Evolutionary conservation across 148 eudicot species (phyloP), one percentile per base, ranked within the genome.

Genomic region (Nepenthes gracilis): DNA sequence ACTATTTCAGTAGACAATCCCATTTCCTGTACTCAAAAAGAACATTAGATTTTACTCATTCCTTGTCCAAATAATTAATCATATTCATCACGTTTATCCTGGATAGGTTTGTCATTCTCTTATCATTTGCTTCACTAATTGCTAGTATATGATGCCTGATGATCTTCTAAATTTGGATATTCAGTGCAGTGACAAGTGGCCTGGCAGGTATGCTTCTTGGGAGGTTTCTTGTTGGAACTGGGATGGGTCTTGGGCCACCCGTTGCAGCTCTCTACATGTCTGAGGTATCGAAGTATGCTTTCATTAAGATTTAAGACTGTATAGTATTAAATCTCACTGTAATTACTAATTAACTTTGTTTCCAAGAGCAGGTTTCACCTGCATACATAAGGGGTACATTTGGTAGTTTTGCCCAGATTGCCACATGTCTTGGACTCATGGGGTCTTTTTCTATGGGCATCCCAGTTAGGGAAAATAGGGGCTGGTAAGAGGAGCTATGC

Each of bases 241-340:
- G 95, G 48, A 86, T 90, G 95, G 97, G 95, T 66, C 70, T 86
- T 68, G 95, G 97, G 60, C 95, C 97, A 37, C 75, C 97, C 71
- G 85, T 86, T 68, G 94, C 91, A 63, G 85, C 97, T 70, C 90
- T 90, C 49, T 90, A 90, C 69, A 84, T 90, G 35, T 69, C 97
- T 15, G 97, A 90, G 97, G 97, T 90, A 77, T 40, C 48, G 47
- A 54, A 33, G 9, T 4, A 15, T 49, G 2, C 2, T 47, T 23
- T 7, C 10, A 8, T 64, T 23, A 23, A 23, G 23, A 23, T 23
- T 23, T 23, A 23, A 55, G 10, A 32, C 43, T 5, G 9, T 76
- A 2, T 58, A 47, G 35, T 38, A 49, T 9, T 33, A 47, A 36
- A 45, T 56, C 35, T 74, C 47, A 40, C 32, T 43, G 32, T 11